Evolutionary conservation across 2,329 filamentous ascomycete genomes (phyloP), one percentile per base, ranked within the genome.

Genomic region (Gremmenia infestans): DNA sequence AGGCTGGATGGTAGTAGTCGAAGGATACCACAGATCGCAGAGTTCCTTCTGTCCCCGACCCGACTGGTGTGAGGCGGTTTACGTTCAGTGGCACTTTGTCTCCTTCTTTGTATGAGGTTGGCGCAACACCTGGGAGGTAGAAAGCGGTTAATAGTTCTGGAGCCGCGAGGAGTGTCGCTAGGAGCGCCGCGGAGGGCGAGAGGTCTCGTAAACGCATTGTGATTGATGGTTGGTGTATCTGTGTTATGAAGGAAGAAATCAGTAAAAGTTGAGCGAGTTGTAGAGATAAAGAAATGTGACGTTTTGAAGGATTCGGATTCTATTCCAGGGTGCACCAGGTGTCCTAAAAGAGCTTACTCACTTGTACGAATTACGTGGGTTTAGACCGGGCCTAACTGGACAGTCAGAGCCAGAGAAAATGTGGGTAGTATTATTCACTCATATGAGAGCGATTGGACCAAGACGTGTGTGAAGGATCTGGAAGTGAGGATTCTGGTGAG

Each of bases 51-150:
- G 83, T 80, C 58, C 83, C 79, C 43, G 88, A 88, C 47, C 91
- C 85, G 47, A 92, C 85, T 4, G 94, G 93, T 43, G 90, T 94
- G 67, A 99, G 87, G 70, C 87, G 87, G 76, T 99, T 99, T 72
- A 99, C 94, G 68, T 89, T 87, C 49, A 99, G 82, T 23, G 92
- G 90, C 23, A 99, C 94, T 25, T 76, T 76, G 66, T 94, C 89
- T 69, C 85, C 88, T 52, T 78, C 76, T 67, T 89, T 85, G 78
- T 99, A 99, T 55, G 93, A 93, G 45, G 91, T 95, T 22, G 94
- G 94, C 63, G 93, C 92, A 65, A 97, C 91, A 65, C 94, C 94
- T 39, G 93, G 94, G 42, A 99, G 88, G 76, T 99, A 99, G 77
- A 97, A 99, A 54, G 91, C 90, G 2, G 84, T 79, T 14, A 78